Evolutionary conservation across 805 yeast genomes (phyloP), one percentile per base, ranked within the genome.

Genomic region (Wilhelminamyces savonicus): DNA sequence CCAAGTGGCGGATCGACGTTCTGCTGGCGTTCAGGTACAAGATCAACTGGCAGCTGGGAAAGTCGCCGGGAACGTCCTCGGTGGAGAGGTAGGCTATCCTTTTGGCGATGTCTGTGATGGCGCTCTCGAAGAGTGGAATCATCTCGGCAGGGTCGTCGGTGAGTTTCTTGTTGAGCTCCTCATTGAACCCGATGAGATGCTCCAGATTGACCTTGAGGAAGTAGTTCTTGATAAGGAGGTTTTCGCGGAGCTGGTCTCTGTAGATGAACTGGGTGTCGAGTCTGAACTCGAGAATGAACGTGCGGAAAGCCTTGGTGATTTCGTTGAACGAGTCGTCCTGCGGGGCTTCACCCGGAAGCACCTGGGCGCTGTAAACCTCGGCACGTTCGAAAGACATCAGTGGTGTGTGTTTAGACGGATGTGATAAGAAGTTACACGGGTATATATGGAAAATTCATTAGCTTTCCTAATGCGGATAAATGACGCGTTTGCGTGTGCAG

Each of bases 171-270:
- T 86, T 88, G 30, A 92, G 66, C 43, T 84, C 94, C 49, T 86
- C 97, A 48, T 86, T 84, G 62, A 76, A 92, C 7, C 86, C 79
- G 32, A 90, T 82, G 34, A 92, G 62, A 50, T 92, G 95, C 31
- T 82, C 94, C 27, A 84, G 69, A 41, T 83, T 77, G 8, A 92
- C 94, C 3, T 74, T 72, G 29, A 92, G 57, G 23, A 69, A 72
- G 57, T 76, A 88, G 46, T 79, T 76, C 32, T 79, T 79, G 39
- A 85, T 79, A 29, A 90, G 65, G 27, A 94, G 62, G 55, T 88
- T 86, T 47, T 86, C 95, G 43, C 96, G 69, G 32, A 92, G 66
- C 53, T 88, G 95, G 46, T 88, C 96, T 66, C 94, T 70, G 64
- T 90, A 90, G 23, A 87, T 66, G 54, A 83, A 92, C 52, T 77